Base-by-base conservation (phyloP, 2,329 filamentous ascomycete genomes). In the Epicoccum sorghinum region DNA sequence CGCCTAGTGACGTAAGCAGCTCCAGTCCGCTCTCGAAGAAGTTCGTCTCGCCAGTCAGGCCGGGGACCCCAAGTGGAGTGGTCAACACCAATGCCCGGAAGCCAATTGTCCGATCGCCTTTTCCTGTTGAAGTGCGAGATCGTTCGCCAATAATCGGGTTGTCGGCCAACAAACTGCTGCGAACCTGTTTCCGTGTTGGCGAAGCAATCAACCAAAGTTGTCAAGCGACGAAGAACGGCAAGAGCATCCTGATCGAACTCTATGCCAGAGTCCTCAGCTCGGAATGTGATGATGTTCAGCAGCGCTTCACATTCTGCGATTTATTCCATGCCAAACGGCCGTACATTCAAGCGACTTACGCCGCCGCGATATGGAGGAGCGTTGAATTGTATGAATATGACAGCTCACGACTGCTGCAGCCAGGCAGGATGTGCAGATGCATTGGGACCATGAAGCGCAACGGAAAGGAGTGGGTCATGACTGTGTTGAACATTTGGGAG, bases 261-360 rank as follows among this genome's bases (percentile, higher is more conserved):
- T 90, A 86, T 64, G 86, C 85, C 3, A 79, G 83, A 24, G 82
- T 89, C 1, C 76, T 77, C 1, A 79, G 78, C 46, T 88, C 87
- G 0, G 80, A 76, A 48, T 81, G 87, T 0, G 83, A 87, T 51
- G 71, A 74, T 10, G 41, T 49, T 4, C 83, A 80, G 57, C 87
- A 90, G 64, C 77, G 83, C 50, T 89, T 90, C 58, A 79, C 84
- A n/a, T 83, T 90, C 44, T 77, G 78, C 35, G 86, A 89, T 61
- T 69, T 90, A 0, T 86, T 85, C 60, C 83, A 84, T 55, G 79
- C 84, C 18, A 78, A 77, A 9, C 80, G 81, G 4, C 86, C 86
- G 0, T 83, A 82, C 49, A 67, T 84, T 56, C 73, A 80, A 47
- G 78, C 78, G 0, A 62, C 74, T 1, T 80, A 80, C 35, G 69